Evolutionary conservation across 495 filamentous ascomycete species (phyloP).

Genomic region (Annulohypoxylon stygium): DNA sequence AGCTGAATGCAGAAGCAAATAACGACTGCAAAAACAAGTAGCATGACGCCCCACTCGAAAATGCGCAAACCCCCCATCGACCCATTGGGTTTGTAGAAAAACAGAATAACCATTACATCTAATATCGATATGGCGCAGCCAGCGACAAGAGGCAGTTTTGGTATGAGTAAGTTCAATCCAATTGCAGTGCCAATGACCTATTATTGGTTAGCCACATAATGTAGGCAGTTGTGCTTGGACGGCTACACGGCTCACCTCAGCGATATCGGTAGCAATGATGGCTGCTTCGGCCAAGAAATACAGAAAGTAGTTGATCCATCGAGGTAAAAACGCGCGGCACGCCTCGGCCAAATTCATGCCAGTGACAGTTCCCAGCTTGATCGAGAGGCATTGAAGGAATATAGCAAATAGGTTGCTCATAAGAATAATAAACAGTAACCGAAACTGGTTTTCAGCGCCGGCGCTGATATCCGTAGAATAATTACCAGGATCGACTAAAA

Average conservation of each 20-base stretch:
- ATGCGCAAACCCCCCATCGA: conserved; percentile 77
- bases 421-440: conserved; percentile 82
- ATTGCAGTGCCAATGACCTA: conserved; percentile 93
- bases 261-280: conserved; percentile 91
- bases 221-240: not conserved
- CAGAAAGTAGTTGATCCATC: conserved; percentile 79
- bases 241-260: conserved; percentile 66
- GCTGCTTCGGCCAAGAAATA: conserved; percentile 83
- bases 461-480: conserved; percentile 87
- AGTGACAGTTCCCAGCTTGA: conserved; percentile 88
- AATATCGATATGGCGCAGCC: conserved; percentile 88
- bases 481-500: conserved; percentile 83
- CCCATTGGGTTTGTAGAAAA: conserved; percentile 85
- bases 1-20: conserved; percentile 94
- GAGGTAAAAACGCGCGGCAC: conserved; percentile 79
- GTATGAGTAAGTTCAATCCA: conserved; percentile 84
- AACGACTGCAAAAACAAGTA: conserved; percentile 84
- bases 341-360: conserved; percentile 85
- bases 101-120: conserved; percentile 85
- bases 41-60: conserved; percentile 86
- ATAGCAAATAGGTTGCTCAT: conserved; percentile 89
- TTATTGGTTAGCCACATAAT: conserved; percentile 14
- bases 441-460: conserved; percentile 73
- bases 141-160: conserved; percentile 82
- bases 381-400: conserved; percentile 82